Evolutionary conservation across 306 rosid genomes (phyloP), one percentile per base, ranked within the genome.

Genomic region (Trifolium pratense): DNA sequence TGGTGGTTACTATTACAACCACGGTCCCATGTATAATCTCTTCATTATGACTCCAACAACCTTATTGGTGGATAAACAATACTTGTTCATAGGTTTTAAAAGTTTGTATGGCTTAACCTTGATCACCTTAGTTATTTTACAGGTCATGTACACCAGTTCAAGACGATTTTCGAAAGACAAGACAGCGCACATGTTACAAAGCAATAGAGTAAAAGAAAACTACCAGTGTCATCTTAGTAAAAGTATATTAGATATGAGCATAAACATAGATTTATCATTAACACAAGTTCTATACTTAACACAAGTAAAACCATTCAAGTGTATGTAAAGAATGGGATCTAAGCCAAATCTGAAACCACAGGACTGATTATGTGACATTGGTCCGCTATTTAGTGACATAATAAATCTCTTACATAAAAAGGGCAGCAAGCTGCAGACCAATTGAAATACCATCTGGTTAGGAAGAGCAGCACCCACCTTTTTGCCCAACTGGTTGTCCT

Each of bases 401-500:
- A 70, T 79, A 78, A 10, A 66, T 73, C 71, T 73, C 71, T 70
- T 80, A 85, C 70, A 65, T 43, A 76, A 62, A 58, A 56, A 61
- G n/a, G 16, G 29, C 74, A 52, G 25, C 58, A 67, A 59, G 69
- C 21, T 57, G 53, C 29, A 75, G 82, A 78, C 75, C 77, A 68
- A 51, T 43, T 62, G 66, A 10, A 65, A 73, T 40, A 48, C 32
- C 36, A 65, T 60, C 58, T 4, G 62, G 59, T 72, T 77, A 85
- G 71, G 88, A 85, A 68, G 85, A 81, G 75, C 89, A 85, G 70
- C 86, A 85, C 15, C 89, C 84, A 66, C 79, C 31, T 77, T 85
- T 77, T 78, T 85, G 89, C 15, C 79, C 86, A 59, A 85, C 86
- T 26, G 89, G 89, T 62, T 85, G 89, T 72, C 89, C 89, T 74